Conservation (phyloP, 192 early-diverging fungal species). For the Geranomyces variabilis region DNA sequence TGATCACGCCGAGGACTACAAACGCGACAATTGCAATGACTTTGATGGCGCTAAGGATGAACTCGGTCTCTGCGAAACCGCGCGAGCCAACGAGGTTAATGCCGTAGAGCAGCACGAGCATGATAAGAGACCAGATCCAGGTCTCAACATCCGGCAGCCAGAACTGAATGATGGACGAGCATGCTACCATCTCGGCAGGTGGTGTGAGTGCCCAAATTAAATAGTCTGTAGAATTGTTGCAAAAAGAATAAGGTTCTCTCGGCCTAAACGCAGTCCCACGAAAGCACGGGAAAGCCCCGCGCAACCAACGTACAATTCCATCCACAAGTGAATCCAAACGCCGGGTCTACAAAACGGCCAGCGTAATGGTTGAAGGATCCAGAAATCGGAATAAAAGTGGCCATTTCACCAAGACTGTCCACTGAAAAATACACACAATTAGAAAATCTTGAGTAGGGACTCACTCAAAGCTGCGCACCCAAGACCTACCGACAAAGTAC, state of each 20-base stretch:
- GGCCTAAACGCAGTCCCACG: too few relatives aligned
- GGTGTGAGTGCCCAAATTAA: slow-evolving; percentile 21
- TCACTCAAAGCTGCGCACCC: too few relatives aligned
- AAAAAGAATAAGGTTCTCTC: too few relatives aligned
- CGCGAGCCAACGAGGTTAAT: slow-evolving; percentile 68
- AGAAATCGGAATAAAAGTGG: slow-evolving; percentile 75
- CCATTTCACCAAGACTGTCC: slow-evolving; percentile 83
- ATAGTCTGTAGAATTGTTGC: too few relatives aligned
- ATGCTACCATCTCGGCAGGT: slow-evolving; percentile 75
- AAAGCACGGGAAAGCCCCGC: neutral
- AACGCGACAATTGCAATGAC: slow-evolving; percentile 78
- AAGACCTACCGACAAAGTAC: slow-evolving; percentile 48
- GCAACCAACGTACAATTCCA: slow-evolving; percentile 46
- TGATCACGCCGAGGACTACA: slow-evolving; percentile 76
- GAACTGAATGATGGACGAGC: slow-evolving; percentile 72
- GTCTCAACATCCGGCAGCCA: slow-evolving; percentile 54
- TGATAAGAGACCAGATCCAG: slow-evolving; percentile 54
- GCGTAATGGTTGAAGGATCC: slow-evolving; percentile 57
- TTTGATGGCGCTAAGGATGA: slow-evolving; percentile 80
- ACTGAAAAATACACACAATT: too few relatives aligned
- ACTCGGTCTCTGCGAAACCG: slow-evolving; percentile 77
- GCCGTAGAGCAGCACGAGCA: slow-evolving; percentile 55
- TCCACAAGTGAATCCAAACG: slow-evolving; percentile 62
- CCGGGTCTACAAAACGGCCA: slow-evolving; percentile 76
- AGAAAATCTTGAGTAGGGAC: too few relatives aligned